Conservation (phyloP, 129 eudicot species). For the Erigeron canadensis region DNA sequence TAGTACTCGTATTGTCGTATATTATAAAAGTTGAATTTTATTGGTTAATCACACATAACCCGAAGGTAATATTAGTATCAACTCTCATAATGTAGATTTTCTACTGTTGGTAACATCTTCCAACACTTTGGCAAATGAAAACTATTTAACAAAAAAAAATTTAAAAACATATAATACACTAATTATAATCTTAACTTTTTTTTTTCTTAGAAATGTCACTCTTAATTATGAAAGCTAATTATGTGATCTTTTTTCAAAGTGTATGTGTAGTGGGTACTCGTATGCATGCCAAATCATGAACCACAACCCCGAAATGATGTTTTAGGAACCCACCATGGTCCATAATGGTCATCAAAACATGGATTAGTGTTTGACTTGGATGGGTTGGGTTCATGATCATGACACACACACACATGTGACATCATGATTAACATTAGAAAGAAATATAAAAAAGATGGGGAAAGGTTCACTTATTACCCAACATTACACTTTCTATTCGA, state of each 20-base stretch:
- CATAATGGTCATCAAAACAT: slow-evolving; percentile 39
- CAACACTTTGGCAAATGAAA: no score
- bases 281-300: slow-evolving; percentile 40
- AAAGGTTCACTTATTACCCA: slow-evolving; percentile 39
- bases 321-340: slow-evolving; percentile 42
- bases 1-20: no score
- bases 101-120: no score
- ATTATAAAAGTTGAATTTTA: no score
- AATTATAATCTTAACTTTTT: background rate
- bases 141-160: no score
- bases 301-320: slow-evolving; percentile 31
- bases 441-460: slow-evolving; percentile 1
- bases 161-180: no score
- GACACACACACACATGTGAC: slow-evolving; percentile 36
- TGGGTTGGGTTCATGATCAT: slow-evolving; percentile 40
- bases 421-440: slow-evolving; percentile 31
- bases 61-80: no score
- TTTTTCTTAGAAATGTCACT: background rate
- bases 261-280: slow-evolving; percentile 29
- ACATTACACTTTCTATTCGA: slow-evolving; percentile 26
- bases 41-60: no score
- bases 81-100: no score
- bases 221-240: background rate
- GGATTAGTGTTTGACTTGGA: slow-evolving; percentile 43
- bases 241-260: slow-evolving; percentile 4